Evolutionary conservation across 345 rosid genomes (phyloP).

Genomic region (Populus pruinosa): DNA sequence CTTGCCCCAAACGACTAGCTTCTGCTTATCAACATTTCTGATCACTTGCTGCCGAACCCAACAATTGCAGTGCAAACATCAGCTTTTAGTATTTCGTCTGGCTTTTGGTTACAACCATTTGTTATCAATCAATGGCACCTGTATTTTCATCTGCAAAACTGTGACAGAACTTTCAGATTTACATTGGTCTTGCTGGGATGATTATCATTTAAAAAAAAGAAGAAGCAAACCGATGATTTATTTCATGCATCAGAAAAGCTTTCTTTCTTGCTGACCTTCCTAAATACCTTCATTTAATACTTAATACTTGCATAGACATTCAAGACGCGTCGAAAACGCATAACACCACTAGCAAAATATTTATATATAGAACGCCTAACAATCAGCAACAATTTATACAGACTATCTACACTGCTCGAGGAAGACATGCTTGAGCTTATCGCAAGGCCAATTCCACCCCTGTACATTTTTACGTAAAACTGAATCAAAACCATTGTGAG

Average conservation of each 20-base stretch:
- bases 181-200: not conserved
- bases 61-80: not conserved
- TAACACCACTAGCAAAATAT: not conserved
- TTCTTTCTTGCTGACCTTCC: not conserved
- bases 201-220: not conserved
- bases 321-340: not conserved
- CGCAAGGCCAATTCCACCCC: not conserved
- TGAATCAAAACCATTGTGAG: not conserved
- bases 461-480: not conserved
- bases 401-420: not conserved
- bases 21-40: not conserved
- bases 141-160: not conserved
- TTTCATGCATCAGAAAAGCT: not conserved
- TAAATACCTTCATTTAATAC: not conserved
- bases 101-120: not conserved
- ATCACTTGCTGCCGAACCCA: not conserved
- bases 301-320: not conserved
- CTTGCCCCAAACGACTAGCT: not conserved
- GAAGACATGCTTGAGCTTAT: not conserved
- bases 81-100: conserved; percentile 25
- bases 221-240: not conserved
- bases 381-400: not conserved
- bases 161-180: not conserved
- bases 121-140: not conserved
- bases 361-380: not conserved